Percentiles rank a stretch among this genome's conserved stretches.
These are phyloP conservation scores for Teratosphaeria epicoccoides DNA, from an alignment of 2,329 filamentous ascomycete genomes.

Conservation along the genomic window DNA sequence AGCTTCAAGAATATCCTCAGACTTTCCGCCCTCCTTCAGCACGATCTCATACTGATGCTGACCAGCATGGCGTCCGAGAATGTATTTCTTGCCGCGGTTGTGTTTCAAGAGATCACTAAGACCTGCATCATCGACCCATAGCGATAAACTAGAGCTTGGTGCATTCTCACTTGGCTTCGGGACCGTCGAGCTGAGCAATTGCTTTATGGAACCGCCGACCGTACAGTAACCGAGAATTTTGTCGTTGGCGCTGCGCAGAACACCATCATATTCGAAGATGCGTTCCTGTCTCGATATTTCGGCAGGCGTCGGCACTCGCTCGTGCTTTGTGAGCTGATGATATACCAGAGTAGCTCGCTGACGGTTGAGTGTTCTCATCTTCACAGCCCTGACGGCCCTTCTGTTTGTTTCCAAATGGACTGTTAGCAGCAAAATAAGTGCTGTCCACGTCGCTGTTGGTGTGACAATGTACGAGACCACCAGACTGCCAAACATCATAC, in stretches of 20 bases:
- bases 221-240: constrained; percentile 42
- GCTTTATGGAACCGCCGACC: constrained; percentile 36
- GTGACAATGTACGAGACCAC: constrained; percentile 68
- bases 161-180: constrained; percentile 36
- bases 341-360: constrained; percentile 77
- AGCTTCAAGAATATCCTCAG: constrained; percentile 45
- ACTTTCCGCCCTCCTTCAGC: constrained; percentile 48
- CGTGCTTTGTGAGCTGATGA: constrained; percentile 35
- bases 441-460: constrained; percentile 59
- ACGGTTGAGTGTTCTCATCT: constrained; percentile 73
- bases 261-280: constrained; percentile 53
- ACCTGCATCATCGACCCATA: neutral
- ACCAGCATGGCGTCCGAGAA: neutral
- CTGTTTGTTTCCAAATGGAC: constrained; percentile 80
- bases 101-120: neutral
- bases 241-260: constrained; percentile 47
- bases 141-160: neutral
- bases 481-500: constrained; percentile 74
- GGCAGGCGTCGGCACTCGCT: constrained; percentile 48
- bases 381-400: constrained; percentile 70
- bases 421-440: constrained; percentile 60
- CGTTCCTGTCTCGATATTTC: constrained; percentile 51
- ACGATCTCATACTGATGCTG: constrained; percentile 43
- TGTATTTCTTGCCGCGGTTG: neutral
- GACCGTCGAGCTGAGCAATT: constrained; percentile 13